A percentile compares a stretch with the other conserved stretches of the same genome.
phyloP scores from a whole-genome alignment of 108 stramenopile species.

The Phaeodactylum tricornutum region DNA sequence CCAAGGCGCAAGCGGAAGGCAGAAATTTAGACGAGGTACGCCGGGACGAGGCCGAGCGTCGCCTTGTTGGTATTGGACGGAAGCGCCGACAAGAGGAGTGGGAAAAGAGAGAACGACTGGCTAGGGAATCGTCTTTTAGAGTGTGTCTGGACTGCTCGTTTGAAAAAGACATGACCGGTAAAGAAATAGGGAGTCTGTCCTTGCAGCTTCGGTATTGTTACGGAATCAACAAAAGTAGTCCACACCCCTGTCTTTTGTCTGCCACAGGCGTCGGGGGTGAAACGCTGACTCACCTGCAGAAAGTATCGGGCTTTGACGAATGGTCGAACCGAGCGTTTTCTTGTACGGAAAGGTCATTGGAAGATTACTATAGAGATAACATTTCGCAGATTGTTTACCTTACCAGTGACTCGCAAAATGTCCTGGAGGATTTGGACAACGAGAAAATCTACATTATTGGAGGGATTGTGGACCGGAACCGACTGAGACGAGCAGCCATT shows the following conservation, averaged over 20 bases:
- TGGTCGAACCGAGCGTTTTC: constrained; percentile 54
- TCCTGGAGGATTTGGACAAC: constrained; percentile 38
- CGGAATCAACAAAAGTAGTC: constrained; percentile 38
- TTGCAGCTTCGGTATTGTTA: constrained; percentile 68
- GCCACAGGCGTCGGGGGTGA: constrained; percentile 29
- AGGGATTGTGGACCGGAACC: constrained; percentile 82
- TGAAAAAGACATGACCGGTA: constrained; percentile 53
- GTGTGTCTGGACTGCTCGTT: constrained; percentile 69
- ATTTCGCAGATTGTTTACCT: constrained; percentile 53
- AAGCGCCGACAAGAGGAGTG: constrained; percentile 35
- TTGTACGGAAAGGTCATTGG: constrained; percentile 25
- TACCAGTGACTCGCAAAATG: constrained; percentile 67
- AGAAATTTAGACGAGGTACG: constrained; percentile 61
- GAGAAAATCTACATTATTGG: constrained; percentile 71
- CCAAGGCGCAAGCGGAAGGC: constrained; percentile 54
- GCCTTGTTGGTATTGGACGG: constrained; percentile 39
- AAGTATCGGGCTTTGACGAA: constrained; percentile 65
- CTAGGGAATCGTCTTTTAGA: constrained; percentile 13
- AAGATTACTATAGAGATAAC: constrained; percentile 31
- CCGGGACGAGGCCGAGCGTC: constrained; percentile 17
- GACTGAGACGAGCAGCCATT: constrained; percentile 52
- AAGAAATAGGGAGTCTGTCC: constrained; percentile 55
- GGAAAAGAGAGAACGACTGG: constrained; percentile 17
- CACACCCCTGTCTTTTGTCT: constrained; percentile 35
- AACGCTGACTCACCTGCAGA: constrained; percentile 40